phyloP scores from a whole-genome alignment of 2,329 filamentous ascomycete genomes.

The Sporothrix brasiliensis region DNA sequence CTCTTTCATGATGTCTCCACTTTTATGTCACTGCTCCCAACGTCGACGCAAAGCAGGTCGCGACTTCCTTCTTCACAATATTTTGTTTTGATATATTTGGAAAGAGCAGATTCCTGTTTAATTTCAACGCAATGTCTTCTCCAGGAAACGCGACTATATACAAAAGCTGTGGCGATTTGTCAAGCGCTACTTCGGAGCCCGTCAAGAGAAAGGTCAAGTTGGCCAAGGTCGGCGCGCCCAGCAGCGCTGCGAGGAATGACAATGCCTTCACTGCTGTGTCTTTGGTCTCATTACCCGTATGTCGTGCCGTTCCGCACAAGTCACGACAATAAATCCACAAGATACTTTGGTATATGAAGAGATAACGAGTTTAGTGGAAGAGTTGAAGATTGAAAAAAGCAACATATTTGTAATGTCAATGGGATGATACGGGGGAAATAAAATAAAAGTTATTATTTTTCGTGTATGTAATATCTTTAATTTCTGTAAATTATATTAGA shows the following conservation, averaged over 20 bases:
- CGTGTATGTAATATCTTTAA: not conserved
- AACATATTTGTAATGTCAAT: not conserved
- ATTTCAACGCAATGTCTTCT: too few species aligned
- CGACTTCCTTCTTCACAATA: not conserved
- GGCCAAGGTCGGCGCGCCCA: conserved; percentile 50
- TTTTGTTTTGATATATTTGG: not conserved
- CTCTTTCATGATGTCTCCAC: not conserved
- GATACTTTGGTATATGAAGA: not conserved
- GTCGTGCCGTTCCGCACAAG: not conserved
- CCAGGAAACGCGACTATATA: not conserved
- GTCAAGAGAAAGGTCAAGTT: conserved; percentile 51
- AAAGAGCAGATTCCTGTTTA: not conserved
- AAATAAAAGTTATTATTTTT: not conserved
- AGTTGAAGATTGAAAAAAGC: not conserved
- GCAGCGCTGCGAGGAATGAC: conserved; percentile 48
- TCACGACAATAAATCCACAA: conserved; percentile 42
- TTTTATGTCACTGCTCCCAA: not conserved
- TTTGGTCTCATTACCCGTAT: not conserved
- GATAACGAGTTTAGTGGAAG: too few species aligned
- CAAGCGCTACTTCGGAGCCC: conserved; percentile 49
- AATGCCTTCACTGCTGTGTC: not conserved
- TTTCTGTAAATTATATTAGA: not conserved
- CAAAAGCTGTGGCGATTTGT: conserved; percentile 34
- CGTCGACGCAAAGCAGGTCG: not conserved
- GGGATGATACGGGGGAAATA: too few species aligned